Percentiles rank a stretch among this genome's conserved stretches.
phyloP scores from a whole-genome alignment of 169 alveolate genomes.

The Cryptosporidium parvum region DNA sequence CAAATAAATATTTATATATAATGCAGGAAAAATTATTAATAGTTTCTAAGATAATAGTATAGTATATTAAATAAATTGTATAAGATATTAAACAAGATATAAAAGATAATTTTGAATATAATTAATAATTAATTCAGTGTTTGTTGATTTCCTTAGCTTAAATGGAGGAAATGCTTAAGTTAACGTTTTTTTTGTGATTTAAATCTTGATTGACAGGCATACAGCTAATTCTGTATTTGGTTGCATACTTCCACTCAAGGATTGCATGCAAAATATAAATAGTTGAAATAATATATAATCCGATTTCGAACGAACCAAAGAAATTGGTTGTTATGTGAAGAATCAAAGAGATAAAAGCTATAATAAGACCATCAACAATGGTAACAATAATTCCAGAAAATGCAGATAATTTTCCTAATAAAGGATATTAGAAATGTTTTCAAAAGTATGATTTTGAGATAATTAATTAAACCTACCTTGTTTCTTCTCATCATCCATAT shows the following conservation, averaged over 20 bases:
- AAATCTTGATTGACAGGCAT: background rate
- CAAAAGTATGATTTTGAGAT: background rate
- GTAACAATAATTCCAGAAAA: constrained; percentile 54
- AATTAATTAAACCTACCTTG: constrained; percentile 23
- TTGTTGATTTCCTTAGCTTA: background rate
- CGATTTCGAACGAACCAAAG: background rate
- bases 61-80: background rate
- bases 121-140: background rate
- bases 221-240: constrained; percentile 4
- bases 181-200: background rate
- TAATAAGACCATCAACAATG: constrained; percentile 20
- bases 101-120: background rate
- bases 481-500: constrained; percentile 20
- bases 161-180: background rate
- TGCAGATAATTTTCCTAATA: constrained; percentile 41
- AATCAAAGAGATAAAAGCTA: constrained; percentile 20
- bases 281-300: constrained; percentile 19
- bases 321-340: background rate
- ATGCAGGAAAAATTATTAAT: background rate
- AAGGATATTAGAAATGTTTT: background rate
- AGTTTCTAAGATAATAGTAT: background rate
- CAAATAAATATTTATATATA: background rate
- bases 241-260: constrained; percentile 39
- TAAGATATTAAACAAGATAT: background rate
- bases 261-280: constrained; percentile 36